Evolutionary conservation across 805 yeast species (phyloP).

Genomic region (Phaffomyces opuntiae): DNA sequence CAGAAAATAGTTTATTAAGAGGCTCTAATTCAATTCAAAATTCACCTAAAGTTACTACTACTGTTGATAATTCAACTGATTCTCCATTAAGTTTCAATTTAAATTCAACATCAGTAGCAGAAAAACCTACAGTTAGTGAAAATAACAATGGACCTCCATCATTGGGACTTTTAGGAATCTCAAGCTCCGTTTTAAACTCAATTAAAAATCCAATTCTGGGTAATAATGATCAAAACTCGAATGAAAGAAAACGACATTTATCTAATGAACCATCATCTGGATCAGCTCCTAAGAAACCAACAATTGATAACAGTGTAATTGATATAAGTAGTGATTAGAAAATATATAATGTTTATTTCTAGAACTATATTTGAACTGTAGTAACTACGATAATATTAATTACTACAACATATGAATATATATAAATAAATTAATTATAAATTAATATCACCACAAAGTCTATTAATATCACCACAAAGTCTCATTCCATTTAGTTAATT

Average conservation of each 20-base stretch:
- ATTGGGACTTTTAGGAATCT: not conserved
- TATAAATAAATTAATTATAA: not conserved
- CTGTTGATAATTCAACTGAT: not conserved
- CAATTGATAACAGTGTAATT: not conserved
- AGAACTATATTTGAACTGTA: too few species aligned
- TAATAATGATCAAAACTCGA: not conserved
- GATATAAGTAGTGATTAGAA: not conserved
- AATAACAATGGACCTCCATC: not conserved
- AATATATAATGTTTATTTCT: too few species aligned
- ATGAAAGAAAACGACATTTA: not conserved
- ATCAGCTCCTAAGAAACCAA: not conserved
- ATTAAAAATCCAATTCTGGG: not conserved
- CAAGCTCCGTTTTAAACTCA: not conserved
- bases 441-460: conserved; percentile 19
- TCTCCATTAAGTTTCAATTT: not conserved
- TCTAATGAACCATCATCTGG: too few species aligned
- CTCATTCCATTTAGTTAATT: conserved; percentile 34
- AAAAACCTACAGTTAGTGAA: not conserved
- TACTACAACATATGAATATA: not conserved
- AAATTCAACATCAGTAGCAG: too few species aligned
- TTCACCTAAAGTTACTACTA: too few species aligned
- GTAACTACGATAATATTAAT: not conserved
- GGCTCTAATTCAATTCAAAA: too few species aligned
- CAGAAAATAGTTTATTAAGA: conserved; percentile 4
- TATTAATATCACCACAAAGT: conserved; percentile 21